Conservation (phyloP, 768 basidiomycete species). For the Rhodotorula sphaerocarpa region DNA sequence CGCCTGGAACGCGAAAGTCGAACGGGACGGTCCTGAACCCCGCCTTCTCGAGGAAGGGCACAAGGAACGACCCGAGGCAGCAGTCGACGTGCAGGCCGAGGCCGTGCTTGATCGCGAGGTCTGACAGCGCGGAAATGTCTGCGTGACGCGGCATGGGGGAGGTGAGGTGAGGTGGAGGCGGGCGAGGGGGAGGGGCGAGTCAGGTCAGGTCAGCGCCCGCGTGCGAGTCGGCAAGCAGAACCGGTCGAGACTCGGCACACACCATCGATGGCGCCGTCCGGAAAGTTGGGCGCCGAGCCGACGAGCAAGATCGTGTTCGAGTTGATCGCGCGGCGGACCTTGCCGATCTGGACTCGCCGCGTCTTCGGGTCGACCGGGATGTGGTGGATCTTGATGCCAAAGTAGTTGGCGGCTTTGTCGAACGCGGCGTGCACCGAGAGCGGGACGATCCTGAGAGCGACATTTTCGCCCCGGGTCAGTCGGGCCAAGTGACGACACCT, state of each 20-base stretch:
- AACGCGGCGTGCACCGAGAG: constrained; percentile 87
- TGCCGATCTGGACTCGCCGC: constrained; percentile 66
- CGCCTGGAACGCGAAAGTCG: constrained; percentile 83
- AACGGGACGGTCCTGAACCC: constrained; percentile 51
- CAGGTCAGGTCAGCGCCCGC: not conserved
- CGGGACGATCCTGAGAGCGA: constrained; percentile 60
- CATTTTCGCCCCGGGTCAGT: too few species aligned
- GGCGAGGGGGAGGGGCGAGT: too few species aligned
- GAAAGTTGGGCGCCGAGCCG: constrained; percentile 43
- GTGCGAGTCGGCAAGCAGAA: not conserved
- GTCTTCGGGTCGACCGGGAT: constrained; percentile 72
- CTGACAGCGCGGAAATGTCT: constrained; percentile 67
- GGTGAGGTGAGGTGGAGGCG: too few species aligned
- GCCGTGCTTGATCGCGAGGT: constrained; percentile 62
- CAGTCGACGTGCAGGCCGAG: constrained; percentile 65
- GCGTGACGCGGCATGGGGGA: too few species aligned
- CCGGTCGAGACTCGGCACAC: constrained; percentile 6
- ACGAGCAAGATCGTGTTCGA: constrained; percentile 35
- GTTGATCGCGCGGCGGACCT: constrained; percentile 59
- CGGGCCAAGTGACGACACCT: not conserved
- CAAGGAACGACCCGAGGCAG: constrained; percentile 59
- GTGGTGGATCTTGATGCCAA: constrained; percentile 78
- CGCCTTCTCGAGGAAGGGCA: constrained; percentile 73
- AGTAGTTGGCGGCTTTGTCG: constrained; percentile 76
- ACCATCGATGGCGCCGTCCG: constrained; percentile 46